Evolutionary conservation across 495 filamentous ascomycete genomes (phyloP).

Genomic region (Beverwykella pulmonaria): DNA sequence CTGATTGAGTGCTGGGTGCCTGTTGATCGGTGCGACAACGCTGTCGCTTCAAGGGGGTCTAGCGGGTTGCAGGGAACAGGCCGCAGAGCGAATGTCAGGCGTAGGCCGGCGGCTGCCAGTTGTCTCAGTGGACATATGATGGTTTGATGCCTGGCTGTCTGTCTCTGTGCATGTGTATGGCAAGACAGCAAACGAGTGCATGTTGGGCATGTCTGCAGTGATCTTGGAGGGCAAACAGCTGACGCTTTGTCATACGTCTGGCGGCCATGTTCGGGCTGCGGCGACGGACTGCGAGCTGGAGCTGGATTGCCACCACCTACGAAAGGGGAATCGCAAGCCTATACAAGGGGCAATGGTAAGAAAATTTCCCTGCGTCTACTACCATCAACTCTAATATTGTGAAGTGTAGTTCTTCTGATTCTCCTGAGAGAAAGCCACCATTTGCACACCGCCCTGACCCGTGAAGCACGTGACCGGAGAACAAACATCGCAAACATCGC

Average conservation of each 20-base stretch:
- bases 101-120: neutral
- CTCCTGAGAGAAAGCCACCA: too few relatives aligned
- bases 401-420: too few relatives aligned
- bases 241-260: neutral
- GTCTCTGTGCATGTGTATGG: too few relatives aligned
- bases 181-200: neutral
- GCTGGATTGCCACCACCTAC: neutral
- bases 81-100: neutral
- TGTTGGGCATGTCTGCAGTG: neutral
- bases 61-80: constrained; percentile 2
- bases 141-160: neutral
- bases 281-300: neutral
- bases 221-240: neutral
- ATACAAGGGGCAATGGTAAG: too few relatives aligned
- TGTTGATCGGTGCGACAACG: constrained; percentile 22
- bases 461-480: neutral
- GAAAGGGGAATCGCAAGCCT: neutral
- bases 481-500: neutral
- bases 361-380: too few relatives aligned
- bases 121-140: neutral
- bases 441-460: neutral
- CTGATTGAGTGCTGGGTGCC: constrained; percentile 10
- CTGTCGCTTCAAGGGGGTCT: neutral
- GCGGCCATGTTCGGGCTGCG: neutral
- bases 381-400: too few relatives aligned